Evolutionary conservation across 495 filamentous ascomycete species (phyloP).

Genomic region (Lindgomyces ingoldianus): DNA sequence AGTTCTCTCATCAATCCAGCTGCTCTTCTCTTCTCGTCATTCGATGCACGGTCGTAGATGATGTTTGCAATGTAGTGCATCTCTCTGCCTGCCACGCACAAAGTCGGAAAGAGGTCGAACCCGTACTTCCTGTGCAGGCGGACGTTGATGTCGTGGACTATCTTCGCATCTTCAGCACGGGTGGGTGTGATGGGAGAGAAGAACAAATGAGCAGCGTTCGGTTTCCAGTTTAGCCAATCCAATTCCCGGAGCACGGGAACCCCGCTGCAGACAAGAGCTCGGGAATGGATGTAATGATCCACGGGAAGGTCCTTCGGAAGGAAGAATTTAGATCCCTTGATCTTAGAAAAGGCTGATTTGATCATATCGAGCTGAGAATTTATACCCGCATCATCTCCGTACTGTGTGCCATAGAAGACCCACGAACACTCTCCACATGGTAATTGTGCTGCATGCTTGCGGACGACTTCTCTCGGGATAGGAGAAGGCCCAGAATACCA

Average conservation of each 20-base stretch:
- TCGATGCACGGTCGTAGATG: slow-evolving; percentile 54
- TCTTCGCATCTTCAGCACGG: slow-evolving; percentile 52
- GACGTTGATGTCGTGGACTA: slow-evolving; percentile 50
- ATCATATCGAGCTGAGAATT: slow-evolving; percentile 50
- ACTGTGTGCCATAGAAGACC: slow-evolving; percentile 59
- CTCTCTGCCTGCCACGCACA: slow-evolving; percentile 56
- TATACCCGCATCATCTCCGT: slow-evolving; percentile 52
- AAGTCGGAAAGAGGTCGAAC: slow-evolving; percentile 56
- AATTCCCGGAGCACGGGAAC: slow-evolving; percentile 55
- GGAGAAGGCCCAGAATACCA: slow-evolving; percentile 49
- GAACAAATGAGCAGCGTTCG: slow-evolving; percentile 58
- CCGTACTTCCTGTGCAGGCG: slow-evolving; percentile 46
- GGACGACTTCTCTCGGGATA: slow-evolving; percentile 42
- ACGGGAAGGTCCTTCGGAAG: slow-evolving; percentile 47
- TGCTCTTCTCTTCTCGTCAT: slow-evolving; percentile 44
- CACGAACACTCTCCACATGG: slow-evolving; percentile 46
- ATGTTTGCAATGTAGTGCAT: slow-evolving; percentile 63
- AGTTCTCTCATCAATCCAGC: slow-evolving; percentile 49
- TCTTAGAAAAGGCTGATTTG: slow-evolving; percentile 50
- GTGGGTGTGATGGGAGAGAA: slow-evolving; percentile 60
- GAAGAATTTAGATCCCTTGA: slow-evolving; percentile 51
- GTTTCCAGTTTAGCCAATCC: slow-evolving; percentile 58
- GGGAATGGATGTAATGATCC: slow-evolving; percentile 37
- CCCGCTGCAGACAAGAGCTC: slow-evolving; percentile 50
- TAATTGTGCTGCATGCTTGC: slow-evolving; percentile 26